Percentiles rank a stretch among this genome's conserved stretches.
phyloP scores from a whole-genome alignment of 177 flowering plant species.

The Vitis hybrid region DNA sequence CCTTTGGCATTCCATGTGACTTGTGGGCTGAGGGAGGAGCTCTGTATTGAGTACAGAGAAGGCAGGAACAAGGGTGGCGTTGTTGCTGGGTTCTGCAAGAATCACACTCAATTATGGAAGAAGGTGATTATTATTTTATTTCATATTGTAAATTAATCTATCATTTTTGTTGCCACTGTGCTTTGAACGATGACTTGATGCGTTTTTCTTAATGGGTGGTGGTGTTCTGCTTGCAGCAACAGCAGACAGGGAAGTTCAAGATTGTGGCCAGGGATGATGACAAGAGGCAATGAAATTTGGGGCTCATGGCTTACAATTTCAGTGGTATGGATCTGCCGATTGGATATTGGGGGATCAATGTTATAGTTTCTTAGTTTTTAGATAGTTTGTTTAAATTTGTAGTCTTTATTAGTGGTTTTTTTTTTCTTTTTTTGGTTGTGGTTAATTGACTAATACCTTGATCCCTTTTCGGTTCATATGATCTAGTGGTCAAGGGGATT shows the following conservation, averaged over 20 bases:
- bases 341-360: not conserved
- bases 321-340: not conserved
- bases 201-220: not conserved
- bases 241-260: constrained; percentile 66
- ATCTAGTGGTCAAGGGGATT: no score
- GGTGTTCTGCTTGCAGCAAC: constrained; percentile 47
- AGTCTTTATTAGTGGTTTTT: no score
- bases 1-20: constrained; percentile 70
- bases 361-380: no score
- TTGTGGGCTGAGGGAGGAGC: constrained; percentile 81
- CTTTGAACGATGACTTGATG: not conserved
- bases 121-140: constrained; percentile 44
- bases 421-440: no score
- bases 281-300: constrained; percentile 6
- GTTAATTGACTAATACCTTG: no score
- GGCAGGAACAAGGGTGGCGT: constrained; percentile 53
- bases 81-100: constrained; percentile 83
- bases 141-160: no score
- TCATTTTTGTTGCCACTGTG: no score
- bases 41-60: constrained; percentile 69
- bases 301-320: not conserved
- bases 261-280: constrained; percentile 53
- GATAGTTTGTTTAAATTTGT: no score
- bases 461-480: no score
- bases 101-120: constrained; percentile 72